Conservation (phyloP, 2,329 filamentous ascomycete genomes). For the Blumeria graminis region DNA sequence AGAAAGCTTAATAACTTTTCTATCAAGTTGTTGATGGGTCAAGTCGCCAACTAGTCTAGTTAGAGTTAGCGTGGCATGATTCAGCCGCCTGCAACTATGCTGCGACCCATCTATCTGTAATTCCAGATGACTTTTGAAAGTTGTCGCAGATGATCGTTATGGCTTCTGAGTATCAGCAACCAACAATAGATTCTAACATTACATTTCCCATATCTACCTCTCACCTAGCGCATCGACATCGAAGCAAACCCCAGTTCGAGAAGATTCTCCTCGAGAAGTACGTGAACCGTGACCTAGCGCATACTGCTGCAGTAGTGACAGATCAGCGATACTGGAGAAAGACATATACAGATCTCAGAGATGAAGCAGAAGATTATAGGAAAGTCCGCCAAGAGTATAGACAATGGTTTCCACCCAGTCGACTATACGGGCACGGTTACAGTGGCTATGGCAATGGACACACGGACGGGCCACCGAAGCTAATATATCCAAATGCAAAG, state of each 20-base stretch:
- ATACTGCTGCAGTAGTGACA: slow-evolving; percentile 27
- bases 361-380: slow-evolving; percentile 47
- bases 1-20: neutral
- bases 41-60: neutral
- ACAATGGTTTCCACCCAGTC: slow-evolving; percentile 28
- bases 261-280: slow-evolving; percentile 36
- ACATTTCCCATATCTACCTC: slow-evolving; percentile 5
- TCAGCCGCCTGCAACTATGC: neutral
- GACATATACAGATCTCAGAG: slow-evolving; percentile 36
- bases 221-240: slow-evolving; percentile 10
- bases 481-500: slow-evolving; percentile 62
- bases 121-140: neutral
- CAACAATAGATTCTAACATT: slow-evolving; percentile 8
- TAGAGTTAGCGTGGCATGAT: slow-evolving; percentile 2
- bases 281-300: slow-evolving; percentile 35
- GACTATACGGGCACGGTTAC: slow-evolving; percentile 52
- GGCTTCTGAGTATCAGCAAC: slow-evolving; percentile 13
- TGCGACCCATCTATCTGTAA: neutral
- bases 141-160: slow-evolving; percentile 14
- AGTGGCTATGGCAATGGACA: slow-evolving; percentile 70
- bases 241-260: slow-evolving; percentile 15
- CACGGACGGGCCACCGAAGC: slow-evolving; percentile 46
- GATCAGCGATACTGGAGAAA: slow-evolving; percentile 26
- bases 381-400: slow-evolving; percentile 30
- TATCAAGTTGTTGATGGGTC: neutral